Percentiles rank a stretch among this genome's conserved stretches.
Conservation (phyloP, 2,329 filamentous ascomycete genomes). For the Arthrobotrys sphaeroides region DNA sequence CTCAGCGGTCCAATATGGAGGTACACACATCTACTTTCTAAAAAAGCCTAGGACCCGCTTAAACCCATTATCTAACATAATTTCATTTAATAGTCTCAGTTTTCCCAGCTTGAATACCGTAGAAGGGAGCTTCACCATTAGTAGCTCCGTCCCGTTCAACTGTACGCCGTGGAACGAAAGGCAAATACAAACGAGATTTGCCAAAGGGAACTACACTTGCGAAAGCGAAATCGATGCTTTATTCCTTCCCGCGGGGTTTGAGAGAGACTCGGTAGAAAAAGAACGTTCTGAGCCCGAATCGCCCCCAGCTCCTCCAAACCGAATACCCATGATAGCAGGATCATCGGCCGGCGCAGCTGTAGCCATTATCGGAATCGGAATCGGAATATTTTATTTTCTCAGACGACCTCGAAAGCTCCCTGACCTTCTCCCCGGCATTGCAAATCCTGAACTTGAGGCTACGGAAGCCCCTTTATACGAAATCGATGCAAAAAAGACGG, state of each 20-base stretch:
- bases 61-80: no score
- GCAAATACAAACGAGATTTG: slow-evolving; percentile 4
- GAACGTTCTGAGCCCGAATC: background rate
- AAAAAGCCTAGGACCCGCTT: no score
- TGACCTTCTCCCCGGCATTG: slow-evolving; percentile 31
- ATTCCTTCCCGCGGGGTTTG: background rate
- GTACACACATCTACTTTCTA: no score
- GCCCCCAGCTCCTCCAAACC: background rate
- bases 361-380: background rate
- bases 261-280: background rate
- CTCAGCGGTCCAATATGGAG: slow-evolving; percentile 18
- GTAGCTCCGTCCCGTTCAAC: slow-evolving; percentile 3
- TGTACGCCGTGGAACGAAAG: slow-evolving; percentile 21
- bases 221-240: background rate
- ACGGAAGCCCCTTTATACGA: slow-evolving; percentile 19
- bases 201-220: slow-evolving; percentile 13
- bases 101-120: slow-evolving; percentile 4
- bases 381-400: slow-evolving; percentile 19
- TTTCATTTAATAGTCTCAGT: background rate
- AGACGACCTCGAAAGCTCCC: slow-evolving; percentile 10
- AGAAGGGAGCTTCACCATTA: slow-evolving; percentile 15
- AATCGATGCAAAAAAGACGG: slow-evolving; percentile 14
- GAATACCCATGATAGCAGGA: slow-evolving; percentile 23
- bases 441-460: slow-evolving; percentile 17
- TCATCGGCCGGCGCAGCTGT: background rate